These are phyloP conservation scores for Aspergillus versicolor DNA, from an alignment of 2,329 filamentous ascomycete species.

Conservation along the genomic window DNA sequence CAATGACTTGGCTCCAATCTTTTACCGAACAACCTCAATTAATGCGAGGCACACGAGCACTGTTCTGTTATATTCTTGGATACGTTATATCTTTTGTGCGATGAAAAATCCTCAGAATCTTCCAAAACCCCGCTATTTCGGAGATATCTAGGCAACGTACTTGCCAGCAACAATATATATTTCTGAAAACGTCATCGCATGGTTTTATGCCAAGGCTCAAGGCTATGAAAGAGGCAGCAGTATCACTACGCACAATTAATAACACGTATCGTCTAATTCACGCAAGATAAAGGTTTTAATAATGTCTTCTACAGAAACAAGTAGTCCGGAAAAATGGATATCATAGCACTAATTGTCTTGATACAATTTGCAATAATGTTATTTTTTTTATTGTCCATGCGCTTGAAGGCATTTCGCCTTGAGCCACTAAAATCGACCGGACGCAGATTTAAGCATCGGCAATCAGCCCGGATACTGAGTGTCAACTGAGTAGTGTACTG, in stretches of 20 bases:
- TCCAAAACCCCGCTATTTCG: not conserved
- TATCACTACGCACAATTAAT: not conserved
- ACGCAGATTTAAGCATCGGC: not conserved
- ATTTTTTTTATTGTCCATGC: conserved; percentile 9
- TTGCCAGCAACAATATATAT: not conserved
- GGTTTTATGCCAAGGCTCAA: too few relatives aligned
- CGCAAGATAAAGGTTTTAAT: not conserved
- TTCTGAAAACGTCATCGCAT: not conserved
- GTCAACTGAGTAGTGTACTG: conserved; percentile 1
- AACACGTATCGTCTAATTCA: not conserved
- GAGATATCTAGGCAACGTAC: not conserved
- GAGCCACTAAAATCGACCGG: not conserved
- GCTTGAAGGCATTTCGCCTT: not conserved
- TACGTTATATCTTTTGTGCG: not conserved
- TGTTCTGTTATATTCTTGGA: not conserved
- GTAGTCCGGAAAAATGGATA: not conserved
- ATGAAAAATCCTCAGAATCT: not conserved
- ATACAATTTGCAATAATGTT: conserved; percentile 3
- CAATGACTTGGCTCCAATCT: conserved; percentile 4
- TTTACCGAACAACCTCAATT: not conserved
- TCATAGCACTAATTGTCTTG: not conserved
- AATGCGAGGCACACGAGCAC: not conserved
- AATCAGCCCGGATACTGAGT: not conserved
- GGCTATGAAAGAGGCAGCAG: not conserved
- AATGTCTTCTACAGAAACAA: not conserved